These are phyloP conservation scores for Citrus medica DNA, from an alignment of 345 rosid species.

Conservation along the genomic window DNA sequence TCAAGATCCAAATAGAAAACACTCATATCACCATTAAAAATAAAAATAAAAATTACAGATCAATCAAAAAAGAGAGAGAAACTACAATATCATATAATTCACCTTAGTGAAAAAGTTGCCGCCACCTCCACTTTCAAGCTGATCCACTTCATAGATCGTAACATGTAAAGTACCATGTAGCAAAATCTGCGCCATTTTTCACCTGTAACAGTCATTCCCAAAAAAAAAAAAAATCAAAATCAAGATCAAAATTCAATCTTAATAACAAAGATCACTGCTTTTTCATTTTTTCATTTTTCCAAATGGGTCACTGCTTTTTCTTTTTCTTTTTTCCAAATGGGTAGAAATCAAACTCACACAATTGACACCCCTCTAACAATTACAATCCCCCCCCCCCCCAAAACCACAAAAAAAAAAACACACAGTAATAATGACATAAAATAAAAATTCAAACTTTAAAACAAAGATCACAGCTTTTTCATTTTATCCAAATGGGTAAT, in stretches of 20 bases:
- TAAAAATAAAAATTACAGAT: not conserved
- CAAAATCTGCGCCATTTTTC: conserved; percentile 61
- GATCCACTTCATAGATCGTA: conserved; percentile 85
- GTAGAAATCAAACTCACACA: no score
- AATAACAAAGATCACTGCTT: not conserved
- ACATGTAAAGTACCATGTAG: conserved; percentile 88
- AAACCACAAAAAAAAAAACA: no score
- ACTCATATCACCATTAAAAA: not conserved
- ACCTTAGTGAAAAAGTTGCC: conserved; percentile 73
- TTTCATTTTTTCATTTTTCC: not conserved
- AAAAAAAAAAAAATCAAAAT: not conserved
- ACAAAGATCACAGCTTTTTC: not conserved
- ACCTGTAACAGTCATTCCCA: conserved; percentile 20
- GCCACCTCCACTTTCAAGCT: conserved; percentile 46
- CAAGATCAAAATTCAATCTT: not conserved
- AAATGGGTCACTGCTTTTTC: not conserved
- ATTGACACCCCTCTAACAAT: not conserved
- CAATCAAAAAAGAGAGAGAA: not conserved
- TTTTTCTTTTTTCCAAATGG: no score
- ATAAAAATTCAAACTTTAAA: not conserved
- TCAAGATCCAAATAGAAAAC: not conserved
- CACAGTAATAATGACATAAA: not conserved
- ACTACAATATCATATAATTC: not conserved
- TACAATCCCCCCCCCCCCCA: no score
- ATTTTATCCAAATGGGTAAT: not conserved